Conservation (phyloP, 768 basidiomycete genomes). For the Nidularia sp. region DNA sequence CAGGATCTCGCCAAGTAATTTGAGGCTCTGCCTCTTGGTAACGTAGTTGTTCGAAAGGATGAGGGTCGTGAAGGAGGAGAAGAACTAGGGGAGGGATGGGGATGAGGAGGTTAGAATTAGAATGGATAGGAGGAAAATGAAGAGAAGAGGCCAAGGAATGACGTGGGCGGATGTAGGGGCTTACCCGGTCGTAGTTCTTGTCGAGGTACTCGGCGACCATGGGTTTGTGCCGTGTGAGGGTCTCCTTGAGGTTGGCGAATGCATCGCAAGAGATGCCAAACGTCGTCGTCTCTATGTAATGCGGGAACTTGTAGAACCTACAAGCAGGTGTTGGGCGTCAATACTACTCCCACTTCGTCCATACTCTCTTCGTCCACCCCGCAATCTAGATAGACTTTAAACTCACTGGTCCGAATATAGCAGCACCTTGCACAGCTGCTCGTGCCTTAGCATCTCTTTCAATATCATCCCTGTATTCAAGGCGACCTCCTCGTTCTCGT, state of each 20-base stretch:
- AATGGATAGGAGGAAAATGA: no score
- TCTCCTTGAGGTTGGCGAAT: slow-evolving; percentile 96
- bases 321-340: slow-evolving; percentile 3
- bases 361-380: no score
- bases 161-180: neutral
- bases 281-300: slow-evolving; percentile 95
- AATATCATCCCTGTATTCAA: slow-evolving; percentile 98
- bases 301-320: slow-evolving; percentile 95
- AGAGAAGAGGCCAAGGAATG: slow-evolving; percentile 6
- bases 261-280: slow-evolving; percentile 99
- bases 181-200: slow-evolving; percentile 91
- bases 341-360: no score
- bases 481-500: slow-evolving; percentile 93
- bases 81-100: no score
- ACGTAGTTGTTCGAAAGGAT: slow-evolving; percentile 95
- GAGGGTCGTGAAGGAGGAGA: slow-evolving; percentile 89
- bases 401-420: slow-evolving; percentile 92
- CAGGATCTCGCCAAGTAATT: slow-evolving; percentile 95
- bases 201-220: slow-evolving; percentile 98
- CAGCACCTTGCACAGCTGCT: slow-evolving; percentile 84
- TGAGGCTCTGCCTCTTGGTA: slow-evolving; percentile 98
- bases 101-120: no score
- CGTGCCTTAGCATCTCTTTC: slow-evolving; percentile 94
- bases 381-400: no score
- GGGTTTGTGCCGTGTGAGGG: slow-evolving; percentile 91